phyloP scores from a whole-genome alignment of 108 stramenopile genomes.

The Ochromonas danica region DNA sequence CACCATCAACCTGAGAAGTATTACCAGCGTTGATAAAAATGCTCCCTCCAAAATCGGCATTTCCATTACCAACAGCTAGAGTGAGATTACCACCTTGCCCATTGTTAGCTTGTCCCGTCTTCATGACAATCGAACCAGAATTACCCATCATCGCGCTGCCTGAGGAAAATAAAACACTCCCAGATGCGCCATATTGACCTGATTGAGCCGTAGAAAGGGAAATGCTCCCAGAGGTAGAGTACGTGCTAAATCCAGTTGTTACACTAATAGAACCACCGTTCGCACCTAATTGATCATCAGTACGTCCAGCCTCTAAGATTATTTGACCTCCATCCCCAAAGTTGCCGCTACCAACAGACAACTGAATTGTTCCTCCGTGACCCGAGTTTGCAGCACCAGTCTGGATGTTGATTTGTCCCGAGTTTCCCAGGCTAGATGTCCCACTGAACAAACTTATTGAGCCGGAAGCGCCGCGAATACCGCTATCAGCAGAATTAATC shows the following conservation, averaged over 20 bases:
- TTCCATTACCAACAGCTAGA: conserved; percentile 50
- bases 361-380: conserved; percentile 47
- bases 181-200: conserved; percentile 50
- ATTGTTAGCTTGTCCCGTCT: conserved; percentile 41
- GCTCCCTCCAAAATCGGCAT: conserved; percentile 47
- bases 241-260: conserved; percentile 44
- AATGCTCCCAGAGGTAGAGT: conserved; percentile 48
- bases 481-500: neutral
- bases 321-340: conserved; percentile 51
- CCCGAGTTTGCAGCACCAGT: too few species aligned
- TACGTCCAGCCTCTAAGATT: conserved; percentile 43
- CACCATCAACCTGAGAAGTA: neutral
- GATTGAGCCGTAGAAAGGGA: conserved; percentile 49
- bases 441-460: neutral
- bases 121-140: conserved; percentile 26
- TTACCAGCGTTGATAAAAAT: conserved; percentile 50
- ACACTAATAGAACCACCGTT: conserved; percentile 46
- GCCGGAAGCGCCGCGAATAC: neutral
- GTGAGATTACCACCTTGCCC: conserved; percentile 48
- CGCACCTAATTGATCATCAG: neutral
- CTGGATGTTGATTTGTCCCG: too few species aligned
- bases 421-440: neutral
- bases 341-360: conserved; percentile 50
- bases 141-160: conserved; percentile 53
- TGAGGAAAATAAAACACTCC: conserved; percentile 50